These are phyloP conservation scores for Penicillium roqueforti DNA, from an alignment of 495 filamentous ascomycete genomes.

Conservation along the genomic window DNA sequence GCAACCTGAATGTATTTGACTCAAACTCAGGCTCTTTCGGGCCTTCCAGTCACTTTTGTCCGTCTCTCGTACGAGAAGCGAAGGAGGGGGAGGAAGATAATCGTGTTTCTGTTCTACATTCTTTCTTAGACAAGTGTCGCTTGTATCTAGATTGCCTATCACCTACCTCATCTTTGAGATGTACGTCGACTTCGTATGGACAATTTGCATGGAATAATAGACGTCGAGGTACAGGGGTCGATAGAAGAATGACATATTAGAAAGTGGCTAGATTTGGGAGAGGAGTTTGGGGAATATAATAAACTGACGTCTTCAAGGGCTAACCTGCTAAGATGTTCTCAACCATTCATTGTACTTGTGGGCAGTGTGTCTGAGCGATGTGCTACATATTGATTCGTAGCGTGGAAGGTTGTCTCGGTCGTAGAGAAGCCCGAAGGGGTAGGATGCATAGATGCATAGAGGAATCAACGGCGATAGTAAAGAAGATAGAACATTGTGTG, in stretches of 20 bases:
- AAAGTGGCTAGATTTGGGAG: background rate
- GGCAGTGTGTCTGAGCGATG: background rate
- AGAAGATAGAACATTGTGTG: background rate
- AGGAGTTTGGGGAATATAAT: background rate
- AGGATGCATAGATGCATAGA: background rate
- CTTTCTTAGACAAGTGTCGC: background rate
- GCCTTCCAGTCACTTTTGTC: background rate
- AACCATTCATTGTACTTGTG: background rate
- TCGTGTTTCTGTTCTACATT: background rate
- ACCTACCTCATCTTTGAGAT: background rate
- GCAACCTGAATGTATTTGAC: too few species aligned
- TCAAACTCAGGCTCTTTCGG: too few species aligned
- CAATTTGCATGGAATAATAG: background rate
- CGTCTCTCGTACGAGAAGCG: background rate
- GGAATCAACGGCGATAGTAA: background rate
- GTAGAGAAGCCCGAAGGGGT: background rate
- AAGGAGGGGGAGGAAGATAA: too few species aligned
- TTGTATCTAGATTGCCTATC: background rate
- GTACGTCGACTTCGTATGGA: background rate
- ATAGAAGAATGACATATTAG: background rate
- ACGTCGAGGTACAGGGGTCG: background rate
- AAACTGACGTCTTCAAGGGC: background rate
- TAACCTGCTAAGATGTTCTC: background rate
- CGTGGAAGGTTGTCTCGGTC: background rate
- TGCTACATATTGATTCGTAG: background rate